These are phyloP conservation scores for Trichosphaerium sp. DNA, from an alignment of 78 protist species.

Conservation along the genomic window DNA sequence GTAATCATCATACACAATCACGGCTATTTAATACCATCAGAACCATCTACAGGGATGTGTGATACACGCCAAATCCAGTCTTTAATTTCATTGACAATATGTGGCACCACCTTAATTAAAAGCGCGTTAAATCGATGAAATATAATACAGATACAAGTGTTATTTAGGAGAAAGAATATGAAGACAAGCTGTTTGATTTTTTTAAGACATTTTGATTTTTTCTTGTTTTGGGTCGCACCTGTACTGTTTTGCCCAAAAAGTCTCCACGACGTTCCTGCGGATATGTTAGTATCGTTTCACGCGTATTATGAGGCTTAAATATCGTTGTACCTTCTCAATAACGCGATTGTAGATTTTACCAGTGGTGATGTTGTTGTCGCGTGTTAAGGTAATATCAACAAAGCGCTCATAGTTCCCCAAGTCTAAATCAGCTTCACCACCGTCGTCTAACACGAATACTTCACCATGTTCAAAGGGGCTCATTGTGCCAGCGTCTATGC, in stretches of 20 bases:
- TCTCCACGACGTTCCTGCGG: slow-evolving; percentile 82
- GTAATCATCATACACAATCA: no score
- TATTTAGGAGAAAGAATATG: not conserved
- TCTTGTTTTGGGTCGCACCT: slow-evolving; percentile 37
- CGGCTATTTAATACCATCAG: no score
- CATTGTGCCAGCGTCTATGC: slow-evolving; percentile 81
- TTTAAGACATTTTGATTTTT: no score
- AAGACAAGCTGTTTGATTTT: no score
- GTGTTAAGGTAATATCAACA: slow-evolving; percentile 46
- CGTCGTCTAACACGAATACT: slow-evolving; percentile 63
- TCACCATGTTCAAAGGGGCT: slow-evolving; percentile 86
- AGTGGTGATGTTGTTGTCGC: slow-evolving; percentile 94
- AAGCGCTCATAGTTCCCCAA: slow-evolving; percentile 97
- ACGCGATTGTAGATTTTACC: slow-evolving; percentile 89
- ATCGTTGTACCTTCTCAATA: slow-evolving; percentile 49
- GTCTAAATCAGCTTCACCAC: slow-evolving; percentile 95
- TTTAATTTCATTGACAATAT: slow-evolving; percentile 77
- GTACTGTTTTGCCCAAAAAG: slow-evolving; percentile 97
- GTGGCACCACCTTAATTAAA: slow-evolving; percentile 75
- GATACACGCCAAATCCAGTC: slow-evolving; percentile 90
- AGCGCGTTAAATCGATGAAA: no score
- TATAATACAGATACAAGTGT: not conserved
- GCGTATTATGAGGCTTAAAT: not conserved
- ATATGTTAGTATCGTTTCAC: not conserved
- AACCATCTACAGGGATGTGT: slow-evolving; percentile 62